Percentiles rank a stretch among this genome's conserved stretches.
Evolutionary conservation across 2,329 filamentous ascomycete species (phyloP).

Genomic region (Pseudopithomyces chartarum): DNA sequence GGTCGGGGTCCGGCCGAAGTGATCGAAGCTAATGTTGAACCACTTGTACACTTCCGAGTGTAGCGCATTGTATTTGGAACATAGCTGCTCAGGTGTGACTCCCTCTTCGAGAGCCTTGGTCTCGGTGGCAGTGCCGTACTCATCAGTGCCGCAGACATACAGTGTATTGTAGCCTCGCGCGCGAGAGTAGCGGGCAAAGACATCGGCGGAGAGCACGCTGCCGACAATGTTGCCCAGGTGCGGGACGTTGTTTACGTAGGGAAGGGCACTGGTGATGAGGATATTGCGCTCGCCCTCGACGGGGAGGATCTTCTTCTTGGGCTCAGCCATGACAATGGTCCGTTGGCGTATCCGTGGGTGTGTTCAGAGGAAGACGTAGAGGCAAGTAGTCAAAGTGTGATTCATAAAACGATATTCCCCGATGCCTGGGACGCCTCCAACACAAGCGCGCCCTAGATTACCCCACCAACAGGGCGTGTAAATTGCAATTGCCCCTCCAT

Average conservation of each 20-base stretch:
- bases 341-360: neutral
- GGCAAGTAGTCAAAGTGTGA: neutral
- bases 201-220: conserved; percentile 80
- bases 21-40: conserved; percentile 94
- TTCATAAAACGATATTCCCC: conserved; percentile 1
- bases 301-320: conserved; percentile 53
- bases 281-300: conserved; percentile 74
- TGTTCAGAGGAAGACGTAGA: neutral
- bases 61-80: conserved; percentile 88
- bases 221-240: conserved; percentile 66
- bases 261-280: conserved; percentile 88
- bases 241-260: conserved; percentile 76
- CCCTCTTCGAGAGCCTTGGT: conserved; percentile 92
- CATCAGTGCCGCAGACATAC: conserved; percentile 86
- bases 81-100: conserved; percentile 80
- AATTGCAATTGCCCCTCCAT: conserved; percentile 1
- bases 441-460: neutral
- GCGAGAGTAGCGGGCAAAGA: conserved; percentile 76
- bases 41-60: conserved; percentile 93
- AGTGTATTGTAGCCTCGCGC: conserved; percentile 79
- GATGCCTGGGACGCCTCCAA: conserved; percentile 1
- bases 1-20: conserved; percentile 92
- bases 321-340: conserved; percentile 27
- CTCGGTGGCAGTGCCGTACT: conserved; percentile 95
- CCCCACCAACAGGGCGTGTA: conserved; percentile 1